Evolutionary conservation across 495 filamentous ascomycete species (phyloP).

Genomic region (Penicillium tannophilum): DNA sequence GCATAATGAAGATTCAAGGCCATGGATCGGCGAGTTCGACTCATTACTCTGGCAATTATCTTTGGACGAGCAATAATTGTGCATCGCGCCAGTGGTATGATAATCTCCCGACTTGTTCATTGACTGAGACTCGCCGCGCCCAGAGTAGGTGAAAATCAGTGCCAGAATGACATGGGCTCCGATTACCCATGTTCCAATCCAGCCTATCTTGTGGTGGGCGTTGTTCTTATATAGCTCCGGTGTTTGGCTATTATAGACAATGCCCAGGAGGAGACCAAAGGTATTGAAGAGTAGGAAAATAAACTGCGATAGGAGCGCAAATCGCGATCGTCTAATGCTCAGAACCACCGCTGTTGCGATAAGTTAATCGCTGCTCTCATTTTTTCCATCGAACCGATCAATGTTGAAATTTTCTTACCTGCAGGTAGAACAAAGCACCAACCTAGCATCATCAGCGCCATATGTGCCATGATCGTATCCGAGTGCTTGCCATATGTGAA

Average conservation of each 20-base stretch:
- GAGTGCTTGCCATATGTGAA: constrained; percentile 68
- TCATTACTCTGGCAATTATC: constrained; percentile 92
- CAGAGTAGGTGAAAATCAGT: constrained; percentile 57
- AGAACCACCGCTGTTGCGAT: constrained; percentile 71
- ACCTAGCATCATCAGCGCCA: constrained; percentile 75
- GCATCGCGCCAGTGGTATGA: constrained; percentile 41
- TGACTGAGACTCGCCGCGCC: constrained; percentile 35
- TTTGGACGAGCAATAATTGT: constrained; percentile 67
- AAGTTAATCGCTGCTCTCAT: too few species aligned
- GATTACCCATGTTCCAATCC: constrained; percentile 75
- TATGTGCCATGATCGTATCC: constrained; percentile 73
- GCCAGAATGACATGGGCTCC: constrained; percentile 68
- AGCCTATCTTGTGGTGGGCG: constrained; percentile 85
- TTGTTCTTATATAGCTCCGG: constrained; percentile 89
- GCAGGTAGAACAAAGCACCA: constrained; percentile 85
- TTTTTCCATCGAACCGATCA: too few species aligned
- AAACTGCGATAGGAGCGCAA: constrained; percentile 70
- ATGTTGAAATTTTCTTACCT: constrained; percentile 51
- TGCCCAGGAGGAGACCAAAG: constrained; percentile 67
- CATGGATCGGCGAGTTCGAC: constrained; percentile 65
- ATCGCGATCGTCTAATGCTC: constrained; percentile 76
- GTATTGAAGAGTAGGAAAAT: constrained; percentile 73
- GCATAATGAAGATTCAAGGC: constrained; percentile 46
- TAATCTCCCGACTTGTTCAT: constrained; percentile 7
- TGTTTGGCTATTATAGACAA: constrained; percentile 78